Evolutionary conservation across 495 filamentous ascomycete genomes (phyloP).

Genomic region (Aspergillus saccharolyticus): DNA sequence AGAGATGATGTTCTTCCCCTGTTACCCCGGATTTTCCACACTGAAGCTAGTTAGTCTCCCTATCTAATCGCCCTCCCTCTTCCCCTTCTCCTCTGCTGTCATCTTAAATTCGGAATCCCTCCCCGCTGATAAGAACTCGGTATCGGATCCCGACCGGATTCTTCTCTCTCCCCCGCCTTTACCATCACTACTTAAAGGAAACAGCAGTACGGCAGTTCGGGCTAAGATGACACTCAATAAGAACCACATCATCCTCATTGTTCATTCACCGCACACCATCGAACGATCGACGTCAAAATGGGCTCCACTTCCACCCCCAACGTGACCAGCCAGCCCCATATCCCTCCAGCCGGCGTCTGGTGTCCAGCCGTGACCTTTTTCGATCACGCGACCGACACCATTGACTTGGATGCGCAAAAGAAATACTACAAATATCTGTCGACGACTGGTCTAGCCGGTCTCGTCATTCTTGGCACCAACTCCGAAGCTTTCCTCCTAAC

Average conservation of each 20-base stretch:
- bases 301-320: slow-evolving; percentile 2
- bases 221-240: background rate
- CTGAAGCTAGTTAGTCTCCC: background rate
- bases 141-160: background rate
- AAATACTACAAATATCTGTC: slow-evolving; percentile 56
- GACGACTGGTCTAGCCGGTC: slow-evolving; percentile 48
- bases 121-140: slow-evolving; percentile 7
- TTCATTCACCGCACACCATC: background rate
- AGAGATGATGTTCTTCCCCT: background rate
- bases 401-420: slow-evolving; percentile 45
- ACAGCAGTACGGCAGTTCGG: too few species aligned
- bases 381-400: slow-evolving; percentile 45
- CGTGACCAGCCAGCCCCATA: slow-evolving; percentile 16
- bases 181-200: background rate
- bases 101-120: background rate
- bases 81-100: background rate
- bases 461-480: slow-evolving; percentile 61
- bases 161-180: slow-evolving; percentile 1
- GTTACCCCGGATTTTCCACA: background rate
- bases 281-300: background rate
- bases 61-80: background rate
- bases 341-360: slow-evolving; percentile 32
- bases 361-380: slow-evolving; percentile 46
- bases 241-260: background rate
- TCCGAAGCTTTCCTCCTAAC: slow-evolving; percentile 62